Evolutionary conservation across 768 basidiomycete species (phyloP), one percentile per base, ranked within the genome.

Genomic region (Termitomyces sp.): DNA sequence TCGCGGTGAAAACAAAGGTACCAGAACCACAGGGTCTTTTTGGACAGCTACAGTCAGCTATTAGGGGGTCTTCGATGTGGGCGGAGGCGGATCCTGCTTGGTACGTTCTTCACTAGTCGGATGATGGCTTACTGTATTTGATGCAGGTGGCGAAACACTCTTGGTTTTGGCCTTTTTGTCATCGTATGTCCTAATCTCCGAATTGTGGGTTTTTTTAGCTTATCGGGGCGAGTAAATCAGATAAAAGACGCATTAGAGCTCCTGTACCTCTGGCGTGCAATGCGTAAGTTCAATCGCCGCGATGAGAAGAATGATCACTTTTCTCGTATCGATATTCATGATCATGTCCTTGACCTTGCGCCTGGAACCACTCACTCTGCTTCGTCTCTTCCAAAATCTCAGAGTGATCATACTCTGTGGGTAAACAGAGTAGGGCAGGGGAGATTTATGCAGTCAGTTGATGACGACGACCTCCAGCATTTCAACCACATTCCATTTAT

Each of bases 31-130:
- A 16, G 5, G 32, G 36, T 38, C 36, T 13, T 57, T 69, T 48
- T 32, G 47, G 49, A 12, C 61, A 53, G 52, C 48, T 57, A 20
- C 52, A 38, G 14, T 38, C 36, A 7, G 36, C 18, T 6, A 75
- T 76, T 81, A 18, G 84, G 83, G 30, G 80, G 82, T 26, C 75
- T 49, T 48, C 77, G 50, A 76, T 77, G 26, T 87, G 86, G 83
- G 75, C 80, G 3, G 81, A 83, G 61, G 77, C 77, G 43, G 88
- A 90, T 68, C 88, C 88, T 16, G 84, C 90, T 20, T 91, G 88
- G 88, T 85, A 56, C 4, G 35, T 36, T 9, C 42, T 56, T 40
- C 10, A 4, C 13, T 7, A 48, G 30, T 8, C 20, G 12, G 6
- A 22, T 1, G 2, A 16, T 33, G 12, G 22, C 2, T 50, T 5